Conservation (phyloP, 164 flowering plant species). For the Tinospora cordifolia region DNA sequence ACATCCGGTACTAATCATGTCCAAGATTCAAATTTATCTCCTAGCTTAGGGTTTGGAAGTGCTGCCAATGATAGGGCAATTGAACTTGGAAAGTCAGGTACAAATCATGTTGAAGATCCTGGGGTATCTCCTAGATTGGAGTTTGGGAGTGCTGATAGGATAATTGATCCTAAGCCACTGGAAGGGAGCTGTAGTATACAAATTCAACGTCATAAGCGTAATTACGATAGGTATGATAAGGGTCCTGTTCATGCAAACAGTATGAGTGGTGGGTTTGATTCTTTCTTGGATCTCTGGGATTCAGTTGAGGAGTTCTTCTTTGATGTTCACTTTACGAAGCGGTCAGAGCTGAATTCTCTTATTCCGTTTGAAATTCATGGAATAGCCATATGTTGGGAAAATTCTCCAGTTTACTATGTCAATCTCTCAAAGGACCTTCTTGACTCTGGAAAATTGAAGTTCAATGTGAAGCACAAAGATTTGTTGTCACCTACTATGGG, state of each 20-base stretch:
- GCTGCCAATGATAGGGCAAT: slow-evolving; percentile 15
- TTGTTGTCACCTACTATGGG: slow-evolving; percentile 13
- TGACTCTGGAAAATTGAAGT: slow-evolving; percentile 17
- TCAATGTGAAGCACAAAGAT: slow-evolving; percentile 14
- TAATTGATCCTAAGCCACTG: slow-evolving; percentile 14
- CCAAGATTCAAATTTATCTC: slow-evolving; percentile 12
- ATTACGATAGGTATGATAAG: slow-evolving; percentile 22
- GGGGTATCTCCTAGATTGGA: slow-evolving; percentile 11
- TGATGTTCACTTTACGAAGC: slow-evolving; percentile 72
- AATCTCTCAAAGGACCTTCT: slow-evolving; percentile 70
- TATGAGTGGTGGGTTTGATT: slow-evolving; percentile 67
- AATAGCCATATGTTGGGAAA: slow-evolving; percentile 82
- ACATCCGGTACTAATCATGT: slow-evolving; percentile 9
- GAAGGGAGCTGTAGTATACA: slow-evolving; percentile 15
- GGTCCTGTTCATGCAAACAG: slow-evolving; percentile 63
- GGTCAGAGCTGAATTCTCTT: slow-evolving; percentile 37
- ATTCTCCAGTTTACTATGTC: slow-evolving; percentile 82
- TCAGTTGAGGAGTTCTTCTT: slow-evolving; percentile 56
- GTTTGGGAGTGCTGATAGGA: slow-evolving; percentile 14
- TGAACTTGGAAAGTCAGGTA: slow-evolving; percentile 17
- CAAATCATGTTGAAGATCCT: slow-evolving; percentile 9
- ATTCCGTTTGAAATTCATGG: slow-evolving; percentile 78
- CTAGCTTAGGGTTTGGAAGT: slow-evolving; percentile 11
- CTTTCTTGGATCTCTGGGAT: slow-evolving; percentile 85
- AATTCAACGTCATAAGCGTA: slow-evolving; percentile 7